phyloP scores from a whole-genome alignment of 176 grass and related monocot species.

The Carex parvula region DNA sequence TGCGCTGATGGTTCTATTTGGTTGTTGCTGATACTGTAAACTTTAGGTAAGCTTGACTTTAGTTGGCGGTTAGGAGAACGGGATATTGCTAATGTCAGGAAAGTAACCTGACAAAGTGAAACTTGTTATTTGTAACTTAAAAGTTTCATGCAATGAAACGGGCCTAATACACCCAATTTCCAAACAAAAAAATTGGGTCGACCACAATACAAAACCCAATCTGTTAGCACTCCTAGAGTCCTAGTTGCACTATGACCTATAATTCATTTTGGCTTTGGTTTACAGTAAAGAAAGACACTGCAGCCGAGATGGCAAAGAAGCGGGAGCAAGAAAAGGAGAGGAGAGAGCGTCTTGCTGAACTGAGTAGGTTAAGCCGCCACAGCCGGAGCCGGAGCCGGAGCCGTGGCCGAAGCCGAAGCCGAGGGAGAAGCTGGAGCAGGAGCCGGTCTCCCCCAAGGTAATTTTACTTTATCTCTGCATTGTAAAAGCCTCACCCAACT shows the following conservation, averaged over 20 bases:
- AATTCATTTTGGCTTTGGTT: slow-evolving; percentile 20
- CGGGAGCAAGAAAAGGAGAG: slow-evolving; percentile 76
- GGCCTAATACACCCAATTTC: no score
- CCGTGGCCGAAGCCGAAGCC: slow-evolving; percentile 45
- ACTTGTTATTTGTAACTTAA: no score
- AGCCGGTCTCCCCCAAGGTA: slow-evolving; percentile 89
- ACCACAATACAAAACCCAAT: background rate
- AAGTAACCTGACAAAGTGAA: no score
- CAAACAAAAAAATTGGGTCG: background rate
- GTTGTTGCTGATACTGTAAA: no score
- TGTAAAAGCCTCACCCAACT: slow-evolving; percentile 4
- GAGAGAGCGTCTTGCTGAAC: slow-evolving; percentile 85
- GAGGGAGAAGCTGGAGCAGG: slow-evolving; percentile 61
- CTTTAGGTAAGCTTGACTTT: no score
- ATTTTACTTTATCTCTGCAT: slow-evolving; percentile 4
- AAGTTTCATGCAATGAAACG: no score
- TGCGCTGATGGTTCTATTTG: no score
- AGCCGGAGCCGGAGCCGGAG: slow-evolving; percentile 68
- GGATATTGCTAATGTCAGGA: no score
- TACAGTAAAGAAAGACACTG: slow-evolving; percentile 91
- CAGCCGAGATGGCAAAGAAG: slow-evolving; percentile 85
- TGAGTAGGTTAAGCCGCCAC: slow-evolving; percentile 52
- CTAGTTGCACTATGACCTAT: slow-evolving; percentile 18
- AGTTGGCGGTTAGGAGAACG: no score
- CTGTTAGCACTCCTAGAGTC: slow-evolving; percentile 8